Evolutionary conservation across 2,329 filamentous ascomycete genomes (phyloP), one percentile per base, ranked within the genome.

Genomic region (Dryadomyces quercus-mongolicae): DNA sequence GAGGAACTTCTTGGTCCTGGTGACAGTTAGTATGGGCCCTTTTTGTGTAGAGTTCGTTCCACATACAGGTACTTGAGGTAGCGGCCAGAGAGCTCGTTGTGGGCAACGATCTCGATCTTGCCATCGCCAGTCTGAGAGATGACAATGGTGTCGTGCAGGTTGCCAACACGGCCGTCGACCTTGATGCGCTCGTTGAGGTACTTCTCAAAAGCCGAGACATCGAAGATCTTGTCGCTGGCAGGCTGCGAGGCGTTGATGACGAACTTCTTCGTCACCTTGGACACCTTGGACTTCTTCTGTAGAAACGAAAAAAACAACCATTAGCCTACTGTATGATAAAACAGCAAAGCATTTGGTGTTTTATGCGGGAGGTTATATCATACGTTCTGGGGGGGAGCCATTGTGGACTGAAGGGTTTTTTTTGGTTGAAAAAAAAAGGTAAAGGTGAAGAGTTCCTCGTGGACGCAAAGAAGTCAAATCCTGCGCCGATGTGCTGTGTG

Each of bases 121-220:
- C 92, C 93, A 69, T 96, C 93, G 64, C 88, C 90, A 68, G 84
- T 76, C 82, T 95, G 88, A 70, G 82, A 84, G 80, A 98, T 93
- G 71, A 83, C 78, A 70, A 98, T 84, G 71, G 80, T 83, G 70
- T 97, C 93, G 71, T 93, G 93, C 66, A 98, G 87, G 85, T 98
- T 97, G 67, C 91, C 91, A 70, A 92, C 91, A 71, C 90, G 92
- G 78, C 92, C 92, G 66, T 96, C 93, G 67, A 98, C 90, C 88
- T 98, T 98, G 85, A 98, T 95, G 78, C 88, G 90, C 77, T 97
- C 93, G 83, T 96, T 91, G 61, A 98, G 88, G 87, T 98, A 98
- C 85, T 97, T 97, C 80, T 96, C 91, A 74, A 98, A 98, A 65
- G 91, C 91, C 68, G 88, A 84, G 73, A 95, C 85, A 75, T 98